Evolutionary conservation across 345 rosid species (phyloP).

Genomic region (Gossypium rotundifolium): DNA sequence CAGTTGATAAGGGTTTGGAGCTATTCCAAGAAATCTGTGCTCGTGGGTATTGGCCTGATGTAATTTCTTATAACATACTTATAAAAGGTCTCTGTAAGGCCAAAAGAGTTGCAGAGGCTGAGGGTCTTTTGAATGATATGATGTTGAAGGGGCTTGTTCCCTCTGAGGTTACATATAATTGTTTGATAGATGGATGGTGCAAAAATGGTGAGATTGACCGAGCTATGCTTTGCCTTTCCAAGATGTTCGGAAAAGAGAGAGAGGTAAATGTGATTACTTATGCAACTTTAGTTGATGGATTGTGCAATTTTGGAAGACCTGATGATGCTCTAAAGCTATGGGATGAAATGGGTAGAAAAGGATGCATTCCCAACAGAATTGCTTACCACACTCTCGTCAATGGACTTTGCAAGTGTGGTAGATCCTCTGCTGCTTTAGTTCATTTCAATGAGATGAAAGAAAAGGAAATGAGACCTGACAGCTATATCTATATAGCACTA

Average conservation of each 20-base stretch:
- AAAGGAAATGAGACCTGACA: conserved; percentile 58
- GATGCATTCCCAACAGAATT: conserved; percentile 44
- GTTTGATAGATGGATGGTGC: conserved; percentile 80
- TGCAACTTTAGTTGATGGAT: conserved; percentile 65
- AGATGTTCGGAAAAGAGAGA: conserved; percentile 45
- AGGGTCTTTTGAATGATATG: conserved; percentile 59
- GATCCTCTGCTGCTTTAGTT: conserved; percentile 47
- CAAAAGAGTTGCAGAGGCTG: conserved; percentile 53
- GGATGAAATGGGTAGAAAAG: conserved; percentile 60
- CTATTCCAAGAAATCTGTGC: conserved; percentile 52
- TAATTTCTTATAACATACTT: conserved; percentile 70
- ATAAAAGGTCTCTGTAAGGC: conserved; percentile 68
- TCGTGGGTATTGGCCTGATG: conserved; percentile 64
- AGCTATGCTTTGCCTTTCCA: conserved; percentile 51
- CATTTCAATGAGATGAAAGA: conserved; percentile 61
- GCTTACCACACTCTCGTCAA: conserved; percentile 62
- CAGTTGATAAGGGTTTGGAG: conserved; percentile 59
- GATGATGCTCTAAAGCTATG: conserved; percentile 66
- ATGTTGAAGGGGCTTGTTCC: conserved; percentile 56
- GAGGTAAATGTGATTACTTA: conserved; percentile 70
- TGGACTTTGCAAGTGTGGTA: conserved; percentile 78
- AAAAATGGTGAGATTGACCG: conserved; percentile 47
- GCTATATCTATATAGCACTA: conserved; percentile 48
- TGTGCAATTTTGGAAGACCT: conserved; percentile 58
- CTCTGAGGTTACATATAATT: conserved; percentile 68